Conservation (phyloP, 2,329 filamentous ascomycete genomes). For the Didymella segeticola region DNA sequence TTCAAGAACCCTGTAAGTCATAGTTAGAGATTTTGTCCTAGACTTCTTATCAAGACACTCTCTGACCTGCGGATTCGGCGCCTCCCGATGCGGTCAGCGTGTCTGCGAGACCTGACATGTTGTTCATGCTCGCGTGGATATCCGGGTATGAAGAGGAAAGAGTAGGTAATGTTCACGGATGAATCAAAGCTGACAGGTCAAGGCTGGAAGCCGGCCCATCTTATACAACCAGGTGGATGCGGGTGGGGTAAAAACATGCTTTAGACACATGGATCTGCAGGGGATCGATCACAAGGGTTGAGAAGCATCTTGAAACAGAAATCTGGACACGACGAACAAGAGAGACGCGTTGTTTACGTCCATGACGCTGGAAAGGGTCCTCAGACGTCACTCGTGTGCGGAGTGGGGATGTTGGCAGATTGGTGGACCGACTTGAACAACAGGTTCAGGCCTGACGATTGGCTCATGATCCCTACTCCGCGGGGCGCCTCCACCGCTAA, state of each 20-base stretch:
- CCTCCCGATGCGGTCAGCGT: conserved; percentile 52
- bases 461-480: neutral
- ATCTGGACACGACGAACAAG: conserved; percentile 10
- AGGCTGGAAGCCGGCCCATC: neutral
- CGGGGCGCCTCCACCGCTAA: conserved; percentile 15
- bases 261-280: conserved; percentile 4
- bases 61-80: conserved; percentile 49
- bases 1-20: conserved; percentile 53
- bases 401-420: conserved; percentile 15
- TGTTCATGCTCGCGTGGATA: conserved; percentile 8
- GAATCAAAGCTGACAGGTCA: neutral
- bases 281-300: conserved; percentile 9
- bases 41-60: neutral
- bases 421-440: conserved; percentile 6
- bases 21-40: conserved; percentile 2
- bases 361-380: conserved; percentile 13
- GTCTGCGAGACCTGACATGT: conserved; percentile 46
- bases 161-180: neutral
- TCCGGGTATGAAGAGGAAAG: neutral
- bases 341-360: conserved; percentile 17
- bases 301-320: conserved; percentile 7
- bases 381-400: conserved; percentile 17
- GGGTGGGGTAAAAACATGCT: conserved; percentile 12
- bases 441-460: conserved; percentile 9
- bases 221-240: conserved; percentile 13